Evolutionary conservation across 2,329 filamentous ascomycete species (phyloP).

Genomic region (Penicillium sp.): DNA sequence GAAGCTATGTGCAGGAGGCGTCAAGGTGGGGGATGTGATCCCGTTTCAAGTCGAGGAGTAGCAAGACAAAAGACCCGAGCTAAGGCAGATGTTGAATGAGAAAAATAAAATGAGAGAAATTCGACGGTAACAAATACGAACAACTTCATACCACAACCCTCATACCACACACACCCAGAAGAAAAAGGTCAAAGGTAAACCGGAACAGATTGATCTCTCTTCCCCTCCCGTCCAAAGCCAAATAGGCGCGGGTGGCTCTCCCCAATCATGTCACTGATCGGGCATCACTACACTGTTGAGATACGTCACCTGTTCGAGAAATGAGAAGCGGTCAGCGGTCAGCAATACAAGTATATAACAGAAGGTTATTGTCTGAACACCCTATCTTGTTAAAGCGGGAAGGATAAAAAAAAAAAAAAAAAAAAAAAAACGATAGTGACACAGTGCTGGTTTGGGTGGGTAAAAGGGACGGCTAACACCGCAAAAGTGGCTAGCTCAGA

Average conservation of each 20-base stretch:
- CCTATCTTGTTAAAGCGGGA: constrained; percentile 2
- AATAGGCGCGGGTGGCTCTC: constrained; percentile 2
- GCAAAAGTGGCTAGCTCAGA: constrained; percentile 25
- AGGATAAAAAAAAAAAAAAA: background rate
- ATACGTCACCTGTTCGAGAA: constrained; percentile 60
- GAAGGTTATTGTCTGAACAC: background rate
- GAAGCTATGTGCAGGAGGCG: constrained; percentile 14
- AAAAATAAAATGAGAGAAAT: constrained; percentile 1
- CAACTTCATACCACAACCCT: background rate
- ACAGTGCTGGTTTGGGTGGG: constrained; percentile 18
- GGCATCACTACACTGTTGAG: constrained; percentile 74
- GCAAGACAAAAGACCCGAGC: constrained; percentile 9
- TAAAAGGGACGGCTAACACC: constrained; percentile 15
- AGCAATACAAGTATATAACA: constrained; percentile 5
- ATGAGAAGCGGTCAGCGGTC: constrained; percentile 30
- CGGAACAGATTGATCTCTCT: background rate
- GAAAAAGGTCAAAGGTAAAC: background rate
- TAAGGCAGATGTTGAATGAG: background rate
- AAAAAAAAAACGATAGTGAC: background rate
- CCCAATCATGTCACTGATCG: constrained; percentile 46
- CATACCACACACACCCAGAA: background rate
- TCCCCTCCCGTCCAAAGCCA: background rate
- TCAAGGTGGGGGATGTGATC: constrained; percentile 4
- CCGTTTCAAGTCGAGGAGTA: constrained; percentile 6
- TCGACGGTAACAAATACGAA: constrained; percentile 2